Conservation (phyloP, 495 filamentous ascomycete species). For the Neurospora cerealis region DNA sequence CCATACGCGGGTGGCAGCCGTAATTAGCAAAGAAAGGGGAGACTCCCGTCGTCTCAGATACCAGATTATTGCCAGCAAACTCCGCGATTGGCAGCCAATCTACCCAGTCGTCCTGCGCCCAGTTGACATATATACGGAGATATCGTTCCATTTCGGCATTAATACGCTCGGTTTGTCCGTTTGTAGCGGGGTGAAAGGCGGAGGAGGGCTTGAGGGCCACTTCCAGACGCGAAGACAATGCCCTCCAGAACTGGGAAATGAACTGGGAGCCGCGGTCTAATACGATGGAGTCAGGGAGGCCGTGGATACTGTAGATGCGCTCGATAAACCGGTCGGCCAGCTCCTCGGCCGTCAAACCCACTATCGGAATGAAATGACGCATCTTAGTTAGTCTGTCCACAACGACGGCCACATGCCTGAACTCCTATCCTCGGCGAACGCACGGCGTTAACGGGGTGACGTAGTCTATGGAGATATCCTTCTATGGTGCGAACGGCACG, state of each 20-base stretch:
- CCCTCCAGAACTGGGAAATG: too few relatives aligned
- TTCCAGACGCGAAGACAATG: background rate
- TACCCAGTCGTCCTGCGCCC: background rate
- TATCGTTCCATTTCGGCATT: background rate
- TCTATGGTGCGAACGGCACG: background rate
- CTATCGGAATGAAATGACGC: background rate
- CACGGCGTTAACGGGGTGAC: background rate
- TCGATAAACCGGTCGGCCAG: background rate
- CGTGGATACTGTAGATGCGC: background rate
- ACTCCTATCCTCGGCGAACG: background rate
- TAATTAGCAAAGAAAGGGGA: conserved; percentile 1
- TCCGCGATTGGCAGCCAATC: background rate
- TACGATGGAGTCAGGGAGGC: too few relatives aligned
- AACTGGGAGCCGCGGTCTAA: too few relatives aligned
- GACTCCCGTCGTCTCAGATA: background rate
- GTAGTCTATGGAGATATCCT: background rate
- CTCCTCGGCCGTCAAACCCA: background rate
- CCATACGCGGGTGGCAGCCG: background rate
- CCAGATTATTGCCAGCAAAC: background rate
- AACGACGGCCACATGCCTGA: background rate
- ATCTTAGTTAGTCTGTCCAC: background rate
- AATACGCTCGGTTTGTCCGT: background rate
- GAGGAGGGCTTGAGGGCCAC: background rate
- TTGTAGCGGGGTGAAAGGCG: background rate
- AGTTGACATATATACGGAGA: background rate